Conservation (phyloP, 495 filamentous ascomycete genomes). For the Parathielavia hyrcaniae region DNA sequence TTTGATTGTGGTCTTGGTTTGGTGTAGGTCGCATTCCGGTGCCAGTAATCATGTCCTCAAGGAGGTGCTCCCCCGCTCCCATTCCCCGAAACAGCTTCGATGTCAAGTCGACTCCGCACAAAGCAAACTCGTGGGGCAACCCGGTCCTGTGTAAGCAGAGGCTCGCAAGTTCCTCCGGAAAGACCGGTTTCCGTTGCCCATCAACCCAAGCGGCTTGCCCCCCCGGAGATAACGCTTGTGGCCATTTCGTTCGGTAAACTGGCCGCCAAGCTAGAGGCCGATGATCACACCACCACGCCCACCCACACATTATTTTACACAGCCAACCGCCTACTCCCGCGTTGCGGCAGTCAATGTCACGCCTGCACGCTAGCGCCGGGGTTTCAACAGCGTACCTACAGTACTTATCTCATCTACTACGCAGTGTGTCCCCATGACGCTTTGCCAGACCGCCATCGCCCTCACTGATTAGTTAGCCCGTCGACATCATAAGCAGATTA, state of each 20-base stretch:
- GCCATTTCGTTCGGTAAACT: neutral
- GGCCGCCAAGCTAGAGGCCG: neutral
- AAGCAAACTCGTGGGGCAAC: neutral
- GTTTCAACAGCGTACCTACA: neutral
- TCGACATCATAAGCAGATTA: neutral
- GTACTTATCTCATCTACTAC: too few species aligned
- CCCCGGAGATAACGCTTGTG: neutral
- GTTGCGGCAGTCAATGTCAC: neutral
- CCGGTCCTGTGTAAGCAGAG: neutral
- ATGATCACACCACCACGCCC: constrained; percentile 8
- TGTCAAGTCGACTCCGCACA: neutral
- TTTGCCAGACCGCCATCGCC: neutral
- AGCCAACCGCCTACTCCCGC: constrained; percentile 8
- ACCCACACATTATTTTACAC: neutral
- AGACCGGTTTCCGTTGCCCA: neutral
- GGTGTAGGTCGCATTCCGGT: neutral
- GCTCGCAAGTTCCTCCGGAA: neutral
- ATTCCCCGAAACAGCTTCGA: neutral
- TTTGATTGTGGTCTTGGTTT: too few species aligned
- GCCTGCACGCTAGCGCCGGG: constrained; percentile 4
- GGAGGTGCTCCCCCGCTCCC: too few species aligned
- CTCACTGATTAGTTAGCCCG: neutral
- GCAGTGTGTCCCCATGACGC: constrained; percentile 13
- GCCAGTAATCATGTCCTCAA: too few species aligned
- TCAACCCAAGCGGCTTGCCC: neutral